Evolutionary conservation across 805 yeast genomes (phyloP), one percentile per base, ranked within the genome.

Genomic region (Candida ulmi): DNA sequence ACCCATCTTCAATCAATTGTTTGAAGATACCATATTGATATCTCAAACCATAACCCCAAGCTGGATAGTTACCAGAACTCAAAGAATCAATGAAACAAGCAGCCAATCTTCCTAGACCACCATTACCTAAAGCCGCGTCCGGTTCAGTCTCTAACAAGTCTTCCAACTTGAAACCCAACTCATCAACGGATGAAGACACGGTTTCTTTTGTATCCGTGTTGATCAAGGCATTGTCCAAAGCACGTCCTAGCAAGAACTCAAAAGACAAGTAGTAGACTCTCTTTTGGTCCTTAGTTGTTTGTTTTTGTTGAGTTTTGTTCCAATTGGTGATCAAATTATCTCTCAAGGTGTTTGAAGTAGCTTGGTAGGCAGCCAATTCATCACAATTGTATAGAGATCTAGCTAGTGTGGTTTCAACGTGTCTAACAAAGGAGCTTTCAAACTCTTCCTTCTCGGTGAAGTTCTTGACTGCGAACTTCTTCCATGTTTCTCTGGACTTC

Each of bases 11-110:
- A 55, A 88, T 87, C 60, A 79, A 80, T 66, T 88, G 97, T 50
- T 88, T 77, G 65, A 88, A 88, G 52, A 88, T 88, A 61, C 97
- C 97, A 58, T 90, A 88, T 63, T 88, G 88, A 66, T 88, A 88
- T 59, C 95, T 82, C 51, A 88, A 68, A 44, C 97, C 96, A 61
- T 88, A 88, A 47, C 97, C 97, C 97, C 97, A 88, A 37, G 95
- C 95, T 15, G 95, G 88, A 61, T 85, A 86, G 61, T 85, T 80
- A 48, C 85, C 83, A 5, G 95, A 80, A 27, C 93, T 78, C 59
- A 88, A 67, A 2, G 96, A 87, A 65, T 90, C 96, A 35, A 88
- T 77, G 58, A 88, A 88, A 64, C 96, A 90, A 17, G 96, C 96
- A 17, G 96, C 96, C 57, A 88, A 71, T 59, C 97, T 78, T 46